A percentile compares a stretch with the other conserved stretches of the same genome.
phyloP scores from a whole-genome alignment of 2,329 filamentous ascomycete species.

The Thelonectria blattea region DNA sequence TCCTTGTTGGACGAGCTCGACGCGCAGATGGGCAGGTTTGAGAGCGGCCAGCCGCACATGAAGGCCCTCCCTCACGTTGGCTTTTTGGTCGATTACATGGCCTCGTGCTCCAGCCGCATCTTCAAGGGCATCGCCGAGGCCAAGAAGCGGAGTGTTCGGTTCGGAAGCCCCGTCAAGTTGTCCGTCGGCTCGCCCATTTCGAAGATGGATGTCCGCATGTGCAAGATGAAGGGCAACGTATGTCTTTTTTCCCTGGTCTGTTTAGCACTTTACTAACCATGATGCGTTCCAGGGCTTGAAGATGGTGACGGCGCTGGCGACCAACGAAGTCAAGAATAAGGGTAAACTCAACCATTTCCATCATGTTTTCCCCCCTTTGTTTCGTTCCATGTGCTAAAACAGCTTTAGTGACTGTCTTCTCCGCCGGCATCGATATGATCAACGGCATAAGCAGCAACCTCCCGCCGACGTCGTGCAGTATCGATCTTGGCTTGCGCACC shows the following conservation, averaged over 20 bases:
- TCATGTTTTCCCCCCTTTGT: not conserved
- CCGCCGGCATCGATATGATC: slow-evolving; percentile 55
- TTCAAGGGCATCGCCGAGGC: slow-evolving; percentile 74
- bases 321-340: slow-evolving; percentile 44
- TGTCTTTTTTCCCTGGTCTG: slow-evolving; percentile 19
- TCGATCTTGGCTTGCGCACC: slow-evolving; percentile 51
- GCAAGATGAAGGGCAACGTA: slow-evolving; percentile 43
- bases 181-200: slow-evolving; percentile 52
- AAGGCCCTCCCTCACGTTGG: slow-evolving; percentile 66
- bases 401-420: slow-evolving; percentile 62
- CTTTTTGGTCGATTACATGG: slow-evolving; percentile 66
- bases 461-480: slow-evolving; percentile 45
- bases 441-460: slow-evolving; percentile 64
- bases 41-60: slow-evolving; percentile 52
- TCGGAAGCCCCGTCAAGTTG: slow-evolving; percentile 61
- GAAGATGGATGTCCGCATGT: slow-evolving; percentile 66
- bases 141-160: slow-evolving; percentile 70
- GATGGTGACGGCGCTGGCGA: slow-evolving; percentile 51
- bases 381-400: not conserved
- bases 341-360: slow-evolving; percentile 37
- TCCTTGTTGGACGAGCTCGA: slow-evolving; percentile 55
- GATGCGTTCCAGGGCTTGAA: slow-evolving; percentile 40
- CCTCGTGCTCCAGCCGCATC: slow-evolving; percentile 62
- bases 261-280: slow-evolving; percentile 15
- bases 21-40: slow-evolving; percentile 55